phyloP scores from a whole-genome alignment of 495 filamentous ascomycete genomes.

The Venustampulla echinocandica region DNA sequence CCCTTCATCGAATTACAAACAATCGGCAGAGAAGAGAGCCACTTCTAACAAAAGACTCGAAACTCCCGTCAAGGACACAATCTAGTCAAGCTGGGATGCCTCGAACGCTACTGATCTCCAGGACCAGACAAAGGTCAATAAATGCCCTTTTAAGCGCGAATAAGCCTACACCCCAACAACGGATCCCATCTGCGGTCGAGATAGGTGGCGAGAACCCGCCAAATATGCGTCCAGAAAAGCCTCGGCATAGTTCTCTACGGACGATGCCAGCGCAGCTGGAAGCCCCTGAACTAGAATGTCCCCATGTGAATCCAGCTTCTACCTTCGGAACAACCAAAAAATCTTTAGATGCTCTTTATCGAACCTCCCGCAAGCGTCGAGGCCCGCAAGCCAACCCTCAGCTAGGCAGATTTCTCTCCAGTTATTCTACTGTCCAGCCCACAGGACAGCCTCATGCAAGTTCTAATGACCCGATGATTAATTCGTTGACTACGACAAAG shows the following conservation, averaged over 20 bases:
- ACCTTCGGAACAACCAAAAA: slow-evolving; percentile 35
- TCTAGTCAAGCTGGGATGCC: slow-evolving; percentile 18
- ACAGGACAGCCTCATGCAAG: slow-evolving; percentile 17
- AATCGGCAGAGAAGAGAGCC: slow-evolving; percentile 16
- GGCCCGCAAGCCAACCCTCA: slow-evolving; percentile 12
- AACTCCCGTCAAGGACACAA: slow-evolving; percentile 7
- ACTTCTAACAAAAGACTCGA: slow-evolving; percentile 1
- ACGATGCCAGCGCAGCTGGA: slow-evolving; percentile 42
- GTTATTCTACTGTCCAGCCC: slow-evolving; percentile 14
- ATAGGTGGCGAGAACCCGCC: neutral
- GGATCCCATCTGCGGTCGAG: neutral
- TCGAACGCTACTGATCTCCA: slow-evolving; percentile 6
- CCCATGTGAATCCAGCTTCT: slow-evolving; percentile 10
- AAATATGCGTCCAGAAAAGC: neutral
- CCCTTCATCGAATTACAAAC: slow-evolving; percentile 8
- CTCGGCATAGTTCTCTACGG: neutral
- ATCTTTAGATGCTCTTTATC: slow-evolving; percentile 39
- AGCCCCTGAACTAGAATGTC: slow-evolving; percentile 25
- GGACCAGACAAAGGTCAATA: slow-evolving; percentile 4
- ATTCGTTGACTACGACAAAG: neutral
- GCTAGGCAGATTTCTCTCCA: slow-evolving; percentile 21
- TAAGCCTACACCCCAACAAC: slow-evolving; percentile 3
- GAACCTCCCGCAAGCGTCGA: slow-evolving; percentile 4
- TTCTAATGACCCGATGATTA: slow-evolving; percentile 6
- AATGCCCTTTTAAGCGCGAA: slow-evolving; percentile 10